A percentile compares a stretch with the other conserved stretches of the same genome.
These are phyloP conservation scores for Blastobotrys attinorum DNA, from an alignment of 805 yeast genomes.

Conservation along the genomic window DNA sequence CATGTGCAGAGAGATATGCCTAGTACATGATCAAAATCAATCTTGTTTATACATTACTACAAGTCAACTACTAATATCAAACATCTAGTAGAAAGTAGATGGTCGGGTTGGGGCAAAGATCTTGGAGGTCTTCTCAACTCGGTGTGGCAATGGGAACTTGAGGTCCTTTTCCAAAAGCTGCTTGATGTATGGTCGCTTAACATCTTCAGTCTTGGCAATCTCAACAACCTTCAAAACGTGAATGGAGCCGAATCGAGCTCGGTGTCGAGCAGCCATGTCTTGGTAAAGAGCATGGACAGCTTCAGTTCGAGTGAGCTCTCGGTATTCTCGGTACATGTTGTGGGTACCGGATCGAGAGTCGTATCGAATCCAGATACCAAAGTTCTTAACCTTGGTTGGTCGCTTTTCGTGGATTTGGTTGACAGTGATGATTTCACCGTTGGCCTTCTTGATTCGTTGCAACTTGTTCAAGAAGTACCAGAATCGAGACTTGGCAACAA, in stretches of 20 bases:
- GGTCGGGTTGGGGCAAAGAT: constrained; percentile 91
- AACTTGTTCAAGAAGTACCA: constrained; percentile 99
- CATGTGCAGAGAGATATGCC: too few relatives aligned
- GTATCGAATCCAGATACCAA: constrained; percentile 99
- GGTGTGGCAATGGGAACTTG: constrained; percentile 99
- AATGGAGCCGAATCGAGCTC: constrained; percentile 99
- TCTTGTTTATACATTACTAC: not conserved
- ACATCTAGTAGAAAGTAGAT: constrained; percentile 85
- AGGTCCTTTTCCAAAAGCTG: constrained; percentile 93
- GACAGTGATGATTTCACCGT: constrained; percentile 97
- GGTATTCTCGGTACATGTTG: constrained; percentile 99
- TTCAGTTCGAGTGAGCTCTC: constrained; percentile 98
- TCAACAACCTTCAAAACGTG: constrained; percentile 99
- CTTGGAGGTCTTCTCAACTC: constrained; percentile 85
- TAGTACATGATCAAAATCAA: too few relatives aligned
- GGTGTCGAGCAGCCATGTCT: constrained; percentile 99
- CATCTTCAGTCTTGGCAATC: constrained; percentile 94
- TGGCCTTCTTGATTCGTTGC: constrained; percentile 99
- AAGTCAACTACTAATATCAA: not conserved
- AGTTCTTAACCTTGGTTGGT: constrained; percentile 99
- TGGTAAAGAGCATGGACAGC: constrained; percentile 98
- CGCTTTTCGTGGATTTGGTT: constrained; percentile 86
- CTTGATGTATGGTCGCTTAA: constrained; percentile 98
- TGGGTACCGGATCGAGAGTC: constrained; percentile 99
- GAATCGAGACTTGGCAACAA: constrained; percentile 99